Percentiles rank a stretch among this genome's conserved stretches.
Evolutionary conservation across 495 filamentous ascomycete genomes (phyloP).

Genomic region (Physcia stellaris): DNA sequence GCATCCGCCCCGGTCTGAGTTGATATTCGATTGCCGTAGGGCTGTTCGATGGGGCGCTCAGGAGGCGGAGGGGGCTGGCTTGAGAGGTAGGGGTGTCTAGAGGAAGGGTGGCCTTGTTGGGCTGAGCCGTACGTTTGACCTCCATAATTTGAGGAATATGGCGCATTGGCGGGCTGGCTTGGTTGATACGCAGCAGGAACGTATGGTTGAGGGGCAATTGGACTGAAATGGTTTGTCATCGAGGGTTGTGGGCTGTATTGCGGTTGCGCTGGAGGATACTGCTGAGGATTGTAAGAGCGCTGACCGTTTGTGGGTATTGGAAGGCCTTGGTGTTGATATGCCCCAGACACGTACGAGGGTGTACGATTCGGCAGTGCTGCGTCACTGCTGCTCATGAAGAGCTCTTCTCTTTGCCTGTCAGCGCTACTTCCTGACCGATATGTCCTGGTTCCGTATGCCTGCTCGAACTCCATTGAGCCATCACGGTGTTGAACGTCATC

Average conservation of each 20-base stretch:
- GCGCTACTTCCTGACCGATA: slow-evolving; percentile 8
- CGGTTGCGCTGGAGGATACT: slow-evolving; percentile 43
- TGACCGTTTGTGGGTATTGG: slow-evolving; percentile 33
- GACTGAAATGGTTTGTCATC: slow-evolving; percentile 17
- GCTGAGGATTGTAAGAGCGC: slow-evolving; percentile 67
- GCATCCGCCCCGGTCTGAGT: slow-evolving; percentile 13
- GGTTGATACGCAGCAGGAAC: slow-evolving; percentile 56
- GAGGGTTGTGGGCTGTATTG: slow-evolving; percentile 32
- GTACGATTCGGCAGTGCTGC: slow-evolving; percentile 10
- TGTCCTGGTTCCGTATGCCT: slow-evolving; percentile 15
- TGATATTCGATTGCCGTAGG: slow-evolving; percentile 28
- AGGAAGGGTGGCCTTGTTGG: slow-evolving; percentile 16
- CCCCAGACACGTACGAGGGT: slow-evolving; percentile 22
- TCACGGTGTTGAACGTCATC: slow-evolving; percentile 51
- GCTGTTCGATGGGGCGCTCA: slow-evolving; percentile 32
- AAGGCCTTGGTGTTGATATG: slow-evolving; percentile 32
- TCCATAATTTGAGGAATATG: slow-evolving; percentile 14
- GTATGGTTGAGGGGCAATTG: slow-evolving; percentile 45
- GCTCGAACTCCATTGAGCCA: slow-evolving; percentile 21
- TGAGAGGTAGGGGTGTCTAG: slow-evolving; percentile 24
- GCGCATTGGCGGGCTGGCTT: slow-evolving; percentile 28
- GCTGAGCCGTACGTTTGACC: no score
- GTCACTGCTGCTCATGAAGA: slow-evolving; percentile 17
- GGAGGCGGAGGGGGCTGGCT: slow-evolving; percentile 32
- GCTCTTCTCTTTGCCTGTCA: slow-evolving; percentile 11